Conservation (phyloP, 345 rosid genomes). For the Pseudoturritis turrita region DNA sequence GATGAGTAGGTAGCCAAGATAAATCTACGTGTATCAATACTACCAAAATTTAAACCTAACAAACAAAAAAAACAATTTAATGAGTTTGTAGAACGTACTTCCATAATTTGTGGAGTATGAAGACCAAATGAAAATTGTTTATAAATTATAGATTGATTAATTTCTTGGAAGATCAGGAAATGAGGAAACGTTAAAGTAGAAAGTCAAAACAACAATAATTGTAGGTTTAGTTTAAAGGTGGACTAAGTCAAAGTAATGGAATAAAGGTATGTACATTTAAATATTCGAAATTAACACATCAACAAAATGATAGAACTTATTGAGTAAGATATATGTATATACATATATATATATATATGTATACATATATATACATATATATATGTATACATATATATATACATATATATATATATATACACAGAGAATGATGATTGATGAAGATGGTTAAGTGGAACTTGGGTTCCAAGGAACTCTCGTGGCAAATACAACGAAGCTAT, state of each 20-base stretch:
- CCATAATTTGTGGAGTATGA: conserved; percentile 13
- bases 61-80: background rate
- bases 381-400: background rate
- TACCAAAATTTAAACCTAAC: conserved; percentile 26
- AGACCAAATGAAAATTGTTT: background rate
- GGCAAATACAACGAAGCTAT: conserved; percentile 22
- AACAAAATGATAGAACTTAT: background rate
- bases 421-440: conserved; percentile 27
- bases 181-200: background rate
- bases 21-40: conserved; percentile 27
- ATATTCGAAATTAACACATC: background rate
- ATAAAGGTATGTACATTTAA: conserved; percentile 10
- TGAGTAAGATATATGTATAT: background rate
- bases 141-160: background rate
- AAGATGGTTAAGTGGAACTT: conserved; percentile 23
- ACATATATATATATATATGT: too few species aligned
- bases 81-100: background rate
- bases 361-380: background rate
- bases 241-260: conserved; percentile 24
- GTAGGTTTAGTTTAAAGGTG: conserved; percentile 18
- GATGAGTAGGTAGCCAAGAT: conserved; percentile 29
- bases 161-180: conserved; percentile 1
- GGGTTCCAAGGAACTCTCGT: conserved; percentile 4
- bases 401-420: background rate
- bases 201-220: conserved; percentile 26